Conservation (phyloP, 306 rosid species). For the Prunus dulcis region DNA sequence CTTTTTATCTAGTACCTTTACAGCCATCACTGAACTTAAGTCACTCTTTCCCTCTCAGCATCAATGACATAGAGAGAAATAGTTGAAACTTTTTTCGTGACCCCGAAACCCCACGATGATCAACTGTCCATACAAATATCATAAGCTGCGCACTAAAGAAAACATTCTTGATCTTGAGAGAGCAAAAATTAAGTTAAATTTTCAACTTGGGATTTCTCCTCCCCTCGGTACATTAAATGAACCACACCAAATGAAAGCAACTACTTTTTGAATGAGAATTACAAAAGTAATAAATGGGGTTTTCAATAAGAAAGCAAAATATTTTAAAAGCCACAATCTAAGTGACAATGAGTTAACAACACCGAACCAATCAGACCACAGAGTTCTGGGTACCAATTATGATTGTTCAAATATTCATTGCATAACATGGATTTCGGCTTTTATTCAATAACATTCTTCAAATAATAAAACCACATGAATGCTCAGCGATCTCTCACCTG, state of each 20-base stretch:
- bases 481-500: constrained; percentile 57
- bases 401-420: background rate
- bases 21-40: background rate
- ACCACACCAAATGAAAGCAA: background rate
- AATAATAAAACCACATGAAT: background rate
- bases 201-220: background rate
- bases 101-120: background rate
- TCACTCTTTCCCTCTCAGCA: background rate
- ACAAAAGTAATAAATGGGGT: background rate
- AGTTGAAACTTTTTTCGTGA: background rate
- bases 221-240: background rate
- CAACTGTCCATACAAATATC: background rate
- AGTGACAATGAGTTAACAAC: background rate
- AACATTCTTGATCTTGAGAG: background rate
- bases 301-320: background rate
- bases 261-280: background rate
- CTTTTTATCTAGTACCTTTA: background rate
- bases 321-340: background rate
- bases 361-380: background rate
- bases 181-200: background rate
- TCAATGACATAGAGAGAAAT: background rate
- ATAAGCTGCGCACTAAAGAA: background rate
- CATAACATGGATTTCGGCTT: background rate
- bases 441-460: background rate
- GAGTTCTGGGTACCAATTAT: background rate